phyloP scores from a whole-genome alignment of 345 rosid species.

The Bretschneidera sinensis region DNA sequence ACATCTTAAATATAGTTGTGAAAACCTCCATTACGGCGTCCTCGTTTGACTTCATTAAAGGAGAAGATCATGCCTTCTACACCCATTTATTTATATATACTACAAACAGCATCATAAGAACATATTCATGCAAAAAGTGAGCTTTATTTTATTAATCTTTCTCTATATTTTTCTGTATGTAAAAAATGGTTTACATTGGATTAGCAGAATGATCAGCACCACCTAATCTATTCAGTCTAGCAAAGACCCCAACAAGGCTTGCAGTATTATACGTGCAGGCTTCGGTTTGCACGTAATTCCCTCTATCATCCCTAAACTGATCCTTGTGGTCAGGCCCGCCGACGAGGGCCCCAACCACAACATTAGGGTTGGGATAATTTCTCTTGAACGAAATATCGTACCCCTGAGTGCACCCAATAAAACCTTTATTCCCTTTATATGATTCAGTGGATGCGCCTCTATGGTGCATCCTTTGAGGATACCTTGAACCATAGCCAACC shows the following conservation, averaged over 20 bases:
- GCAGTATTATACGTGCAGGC: slow-evolving; percentile 66
- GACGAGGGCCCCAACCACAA: slow-evolving; percentile 47
- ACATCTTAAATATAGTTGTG: too few relatives aligned
- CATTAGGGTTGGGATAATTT: slow-evolving; percentile 41
- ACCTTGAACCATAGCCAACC: slow-evolving; percentile 47
- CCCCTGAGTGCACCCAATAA: slow-evolving; percentile 68
- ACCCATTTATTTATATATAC: too few relatives aligned
- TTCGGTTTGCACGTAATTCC: slow-evolving; percentile 46
- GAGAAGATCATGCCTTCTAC: too few relatives aligned
- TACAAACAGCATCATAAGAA: too few relatives aligned
- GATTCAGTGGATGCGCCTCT: slow-evolving; percentile 60
- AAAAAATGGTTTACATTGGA: too few relatives aligned
- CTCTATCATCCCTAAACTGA: slow-evolving; percentile 39
- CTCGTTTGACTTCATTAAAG: too few relatives aligned
- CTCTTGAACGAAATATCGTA: slow-evolving; percentile 44
- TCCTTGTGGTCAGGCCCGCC: slow-evolving; percentile 59
- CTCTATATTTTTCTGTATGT: too few relatives aligned
- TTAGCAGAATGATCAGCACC: too few relatives aligned
- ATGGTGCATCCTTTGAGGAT: slow-evolving; percentile 59
- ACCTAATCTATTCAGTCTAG: slow-evolving; percentile 24
- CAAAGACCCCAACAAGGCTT: slow-evolving; percentile 49
- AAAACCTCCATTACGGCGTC: too few relatives aligned
- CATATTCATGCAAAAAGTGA: too few relatives aligned
- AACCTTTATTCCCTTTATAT: slow-evolving; percentile 35
- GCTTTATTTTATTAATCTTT: too few relatives aligned